A percentile compares a stretch with the other conserved stretches of the same genome.
phyloP scores from a whole-genome alignment of 2,329 filamentous ascomycete species.

The Fusarium nygamai region DNA sequence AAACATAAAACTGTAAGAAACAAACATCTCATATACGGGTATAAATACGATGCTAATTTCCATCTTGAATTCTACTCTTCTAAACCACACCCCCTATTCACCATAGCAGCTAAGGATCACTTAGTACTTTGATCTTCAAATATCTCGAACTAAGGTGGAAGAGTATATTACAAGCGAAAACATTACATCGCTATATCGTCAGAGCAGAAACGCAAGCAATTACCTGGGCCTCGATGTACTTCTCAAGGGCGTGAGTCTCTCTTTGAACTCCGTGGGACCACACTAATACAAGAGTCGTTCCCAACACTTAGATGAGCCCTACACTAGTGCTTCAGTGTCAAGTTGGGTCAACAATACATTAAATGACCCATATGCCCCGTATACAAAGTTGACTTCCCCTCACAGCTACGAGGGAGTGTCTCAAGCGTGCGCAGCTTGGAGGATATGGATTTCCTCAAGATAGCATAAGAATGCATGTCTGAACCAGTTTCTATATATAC shows the following conservation, averaged over 20 bases:
- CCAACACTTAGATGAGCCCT: not conserved
- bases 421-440: not conserved
- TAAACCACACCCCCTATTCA: not conserved
- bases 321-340: not conserved
- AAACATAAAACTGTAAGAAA: fast-evolving
- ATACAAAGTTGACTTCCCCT: not conserved
- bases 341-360: no score
- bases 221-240: not conserved
- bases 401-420: not conserved
- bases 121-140: not conserved
- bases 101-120: no score
- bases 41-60: not conserved
- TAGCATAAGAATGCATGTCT: not conserved
- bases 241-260: not conserved
- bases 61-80: not conserved
- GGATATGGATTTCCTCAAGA: not conserved
- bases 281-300: not conserved
- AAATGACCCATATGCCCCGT: fast-evolving
- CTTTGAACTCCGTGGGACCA: not conserved
- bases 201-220: not conserved
- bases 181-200: not conserved
- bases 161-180: not conserved
- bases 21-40: not conserved
- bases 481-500: not conserved
- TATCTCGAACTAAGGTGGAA: not conserved